phyloP scores from a whole-genome alignment of 225 moss, liverwort and hornwort species.

The Thuidium tamariscinum region DNA sequence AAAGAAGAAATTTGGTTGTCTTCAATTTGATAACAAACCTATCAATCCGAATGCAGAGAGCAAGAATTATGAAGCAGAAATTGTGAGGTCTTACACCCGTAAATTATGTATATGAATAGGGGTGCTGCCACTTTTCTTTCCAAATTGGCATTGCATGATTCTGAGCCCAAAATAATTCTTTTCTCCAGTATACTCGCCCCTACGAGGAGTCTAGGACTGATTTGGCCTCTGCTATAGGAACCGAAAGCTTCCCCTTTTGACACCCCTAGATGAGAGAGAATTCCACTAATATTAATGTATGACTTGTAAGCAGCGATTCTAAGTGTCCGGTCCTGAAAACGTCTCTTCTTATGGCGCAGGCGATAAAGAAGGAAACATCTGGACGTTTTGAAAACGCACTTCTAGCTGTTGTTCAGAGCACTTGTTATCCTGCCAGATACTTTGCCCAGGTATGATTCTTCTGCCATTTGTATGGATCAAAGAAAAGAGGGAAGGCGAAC shows the following conservation, averaged over 20 bases:
- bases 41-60: background rate
- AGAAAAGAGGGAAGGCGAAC: background rate
- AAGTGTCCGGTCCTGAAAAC: background rate
- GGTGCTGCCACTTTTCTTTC: background rate
- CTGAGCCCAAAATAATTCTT: background rate
- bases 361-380: constrained; percentile 29
- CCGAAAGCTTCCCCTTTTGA: background rate
- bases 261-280: background rate
- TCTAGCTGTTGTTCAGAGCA: constrained; percentile 29
- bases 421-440: constrained; percentile 29
- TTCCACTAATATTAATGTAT: background rate
- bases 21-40: background rate
- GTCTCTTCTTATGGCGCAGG: constrained; percentile 6
- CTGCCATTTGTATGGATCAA: background rate
- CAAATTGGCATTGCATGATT: background rate
- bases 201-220: background rate
- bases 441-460: constrained; percentile 25
- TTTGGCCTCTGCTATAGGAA: background rate
- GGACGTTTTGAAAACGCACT: constrained; percentile 41
- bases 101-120: background rate
- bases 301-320: background rate
- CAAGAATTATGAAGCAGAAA: background rate
- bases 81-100: background rate
- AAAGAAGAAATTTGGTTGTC: background rate
- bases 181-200: background rate